These are phyloP conservation scores for Cladosporium phlei DNA, from an alignment of 2,329 filamentous ascomycete genomes.

Conservation along the genomic window DNA sequence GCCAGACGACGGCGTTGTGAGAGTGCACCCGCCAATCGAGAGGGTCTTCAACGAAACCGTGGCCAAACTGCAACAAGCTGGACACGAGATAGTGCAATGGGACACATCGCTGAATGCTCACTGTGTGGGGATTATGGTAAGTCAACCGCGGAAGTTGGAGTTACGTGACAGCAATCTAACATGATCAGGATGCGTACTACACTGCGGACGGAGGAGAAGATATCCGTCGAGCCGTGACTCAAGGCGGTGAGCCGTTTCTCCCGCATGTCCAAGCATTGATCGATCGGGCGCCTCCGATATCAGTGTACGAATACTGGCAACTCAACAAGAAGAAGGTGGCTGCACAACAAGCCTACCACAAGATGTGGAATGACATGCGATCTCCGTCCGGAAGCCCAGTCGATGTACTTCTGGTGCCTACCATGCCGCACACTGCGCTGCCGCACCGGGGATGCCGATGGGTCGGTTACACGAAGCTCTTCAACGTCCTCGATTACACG, in stretches of 20 bases:
- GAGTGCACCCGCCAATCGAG: conserved; percentile 22
- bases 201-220: conserved; percentile 61
- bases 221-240: conserved; percentile 50
- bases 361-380: conserved; percentile 51
- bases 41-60: conserved; percentile 17
- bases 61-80: conserved; percentile 16
- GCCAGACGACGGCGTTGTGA: conserved; percentile 25
- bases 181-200: conserved; percentile 54
- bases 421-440: conserved; percentile 57
- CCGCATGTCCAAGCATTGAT: conserved; percentile 56
- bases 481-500: conserved; percentile 49
- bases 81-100: conserved; percentile 41
- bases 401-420: conserved; percentile 55
- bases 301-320: conserved; percentile 64
- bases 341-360: conserved; percentile 53
- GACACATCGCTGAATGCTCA: conserved; percentile 48
- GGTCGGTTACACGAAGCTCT: conserved; percentile 31
- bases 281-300: conserved; percentile 50
- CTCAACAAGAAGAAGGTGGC: conserved; percentile 55
- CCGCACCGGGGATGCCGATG: conserved; percentile 36
- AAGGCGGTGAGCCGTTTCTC: conserved; percentile 56
- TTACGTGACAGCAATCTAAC: conserved; percentile 6
- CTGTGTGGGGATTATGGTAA: conserved; percentile 53
- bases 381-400: conserved; percentile 43
- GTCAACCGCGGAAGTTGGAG: conserved; percentile 9